Evolutionary conservation across 352 stramenopile species (phyloP).

Genomic region (Pythium utonaiense): DNA sequence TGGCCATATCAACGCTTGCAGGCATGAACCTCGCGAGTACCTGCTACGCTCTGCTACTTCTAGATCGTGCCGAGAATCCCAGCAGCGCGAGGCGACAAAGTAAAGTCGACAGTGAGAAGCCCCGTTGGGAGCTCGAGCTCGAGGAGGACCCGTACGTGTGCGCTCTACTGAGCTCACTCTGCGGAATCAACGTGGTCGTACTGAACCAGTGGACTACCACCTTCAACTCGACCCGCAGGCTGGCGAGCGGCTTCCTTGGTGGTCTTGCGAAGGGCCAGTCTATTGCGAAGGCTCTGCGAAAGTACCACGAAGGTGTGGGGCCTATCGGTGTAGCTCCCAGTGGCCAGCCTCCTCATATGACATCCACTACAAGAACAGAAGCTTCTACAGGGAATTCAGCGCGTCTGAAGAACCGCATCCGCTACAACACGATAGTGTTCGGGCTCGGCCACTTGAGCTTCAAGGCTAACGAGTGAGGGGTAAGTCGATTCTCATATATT

Average conservation of each 20-base stretch:
- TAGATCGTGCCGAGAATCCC: conserved; percentile 81
- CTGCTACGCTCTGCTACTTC: conserved; percentile 69
- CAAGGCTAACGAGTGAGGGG: conserved; percentile 34
- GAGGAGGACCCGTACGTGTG: conserved; percentile 63
- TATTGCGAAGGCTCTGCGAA: conserved; percentile 61
- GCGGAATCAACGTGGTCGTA: conserved; percentile 66
- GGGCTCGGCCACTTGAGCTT: conserved; percentile 54
- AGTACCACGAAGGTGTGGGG: conserved; percentile 37
- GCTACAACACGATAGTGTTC: conserved; percentile 69
- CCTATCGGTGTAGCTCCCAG: background rate
- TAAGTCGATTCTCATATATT: background rate
- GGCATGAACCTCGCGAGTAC: conserved; percentile 59
- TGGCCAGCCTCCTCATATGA: background rate
- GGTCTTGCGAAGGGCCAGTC: conserved; percentile 48
- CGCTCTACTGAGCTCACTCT: conserved; percentile 71
- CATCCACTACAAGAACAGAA: background rate
- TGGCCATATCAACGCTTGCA: conserved; percentile 40
- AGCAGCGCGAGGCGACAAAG: conserved; percentile 73
- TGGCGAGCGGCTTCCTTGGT: conserved; percentile 46
- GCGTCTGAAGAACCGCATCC: conserved; percentile 67
- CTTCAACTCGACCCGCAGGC: conserved; percentile 67
- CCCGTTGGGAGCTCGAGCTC: conserved; percentile 44
- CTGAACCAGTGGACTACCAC: conserved; percentile 83
- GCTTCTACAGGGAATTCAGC: background rate
- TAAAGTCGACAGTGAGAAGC: conserved; percentile 85